Percentiles rank a stretch among this genome's conserved stretches.
These are phyloP conservation scores for Venturia oleaginea DNA, from an alignment of 2,329 filamentous ascomycete genomes.

Conservation along the genomic window DNA sequence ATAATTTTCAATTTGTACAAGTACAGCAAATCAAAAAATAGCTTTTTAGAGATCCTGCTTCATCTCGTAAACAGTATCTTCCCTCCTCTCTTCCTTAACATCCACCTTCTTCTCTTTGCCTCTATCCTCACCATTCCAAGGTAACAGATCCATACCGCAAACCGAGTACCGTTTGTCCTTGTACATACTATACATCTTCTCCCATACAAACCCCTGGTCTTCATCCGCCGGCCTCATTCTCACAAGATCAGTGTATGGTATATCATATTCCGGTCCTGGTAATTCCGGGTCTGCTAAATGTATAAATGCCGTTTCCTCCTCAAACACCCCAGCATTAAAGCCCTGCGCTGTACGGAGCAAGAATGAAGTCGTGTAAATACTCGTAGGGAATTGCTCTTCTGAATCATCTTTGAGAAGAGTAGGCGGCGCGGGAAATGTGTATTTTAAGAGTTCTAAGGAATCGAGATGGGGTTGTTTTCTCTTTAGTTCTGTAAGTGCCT, in stretches of 20 bases:
- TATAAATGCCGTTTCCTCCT: slow-evolving; percentile 36
- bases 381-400: slow-evolving; percentile 12
- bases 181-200: slow-evolving; percentile 40
- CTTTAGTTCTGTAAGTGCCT: slow-evolving; percentile 19
- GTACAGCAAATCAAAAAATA: neutral
- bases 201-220: slow-evolving; percentile 40
- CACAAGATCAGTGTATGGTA: slow-evolving; percentile 34
- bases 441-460: slow-evolving; percentile 23
- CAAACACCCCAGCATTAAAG: slow-evolving; percentile 39
- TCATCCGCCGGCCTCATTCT: slow-evolving; percentile 35
- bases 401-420: slow-evolving; percentile 15
- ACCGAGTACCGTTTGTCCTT: slow-evolving; percentile 42
- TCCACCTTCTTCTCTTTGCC: neutral
- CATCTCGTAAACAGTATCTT: neutral
- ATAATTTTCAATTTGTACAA: neutral
- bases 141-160: slow-evolving; percentile 43
- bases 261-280: slow-evolving; percentile 42
- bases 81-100: neutral
- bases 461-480: slow-evolving; percentile 16
- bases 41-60: neutral
- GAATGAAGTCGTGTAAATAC: slow-evolving; percentile 2
- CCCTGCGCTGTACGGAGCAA: slow-evolving; percentile 4
- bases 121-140: slow-evolving; percentile 20
- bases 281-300: slow-evolving; percentile 38
- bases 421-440: slow-evolving; percentile 20